Evolutionary conservation across 2,329 filamentous ascomycete species (phyloP).

Genomic region (Ophiosphaerella narmari): DNA sequence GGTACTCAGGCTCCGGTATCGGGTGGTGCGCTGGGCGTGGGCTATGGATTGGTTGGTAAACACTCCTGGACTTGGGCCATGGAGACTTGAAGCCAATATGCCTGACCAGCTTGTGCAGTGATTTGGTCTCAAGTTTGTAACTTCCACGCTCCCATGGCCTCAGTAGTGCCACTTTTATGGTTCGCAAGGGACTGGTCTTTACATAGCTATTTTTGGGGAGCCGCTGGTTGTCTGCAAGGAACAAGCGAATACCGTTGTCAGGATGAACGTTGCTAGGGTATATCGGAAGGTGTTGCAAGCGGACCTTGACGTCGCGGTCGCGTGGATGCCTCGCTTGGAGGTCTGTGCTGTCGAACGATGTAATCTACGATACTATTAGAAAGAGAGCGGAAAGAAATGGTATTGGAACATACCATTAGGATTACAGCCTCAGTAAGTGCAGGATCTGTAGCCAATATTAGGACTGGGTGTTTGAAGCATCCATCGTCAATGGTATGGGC

Average conservation of each 20-base stretch:
- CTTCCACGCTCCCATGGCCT: background rate
- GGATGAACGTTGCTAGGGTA: conserved; percentile 7
- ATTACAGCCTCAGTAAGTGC: background rate
- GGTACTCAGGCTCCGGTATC: background rate
- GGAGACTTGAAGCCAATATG: background rate
- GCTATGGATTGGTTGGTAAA: background rate
- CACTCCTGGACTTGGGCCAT: background rate
- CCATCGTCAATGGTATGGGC: background rate
- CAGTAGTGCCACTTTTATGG: background rate
- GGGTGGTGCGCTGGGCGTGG: background rate
- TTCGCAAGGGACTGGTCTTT: background rate
- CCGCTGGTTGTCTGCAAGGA: conserved; percentile 1
- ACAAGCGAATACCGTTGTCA: conserved; percentile 3
- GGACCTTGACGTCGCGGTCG: background rate
- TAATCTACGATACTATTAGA: background rate
- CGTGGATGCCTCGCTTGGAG: background rate
- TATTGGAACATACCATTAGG: background rate
- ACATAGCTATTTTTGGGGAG: conserved; percentile 8
- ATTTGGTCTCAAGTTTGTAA: background rate
- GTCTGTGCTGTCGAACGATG: conserved; percentile 2
- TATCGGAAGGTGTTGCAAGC: conserved; percentile 3
- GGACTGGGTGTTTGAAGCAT: conserved; percentile 6
- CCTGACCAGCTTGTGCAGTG: background rate
- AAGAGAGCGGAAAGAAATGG: background rate
- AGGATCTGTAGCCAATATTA: background rate